These are phyloP conservation scores for Metschnikowia lochheadii DNA, from an alignment of 805 yeast species.

Conservation along the genomic window DNA sequence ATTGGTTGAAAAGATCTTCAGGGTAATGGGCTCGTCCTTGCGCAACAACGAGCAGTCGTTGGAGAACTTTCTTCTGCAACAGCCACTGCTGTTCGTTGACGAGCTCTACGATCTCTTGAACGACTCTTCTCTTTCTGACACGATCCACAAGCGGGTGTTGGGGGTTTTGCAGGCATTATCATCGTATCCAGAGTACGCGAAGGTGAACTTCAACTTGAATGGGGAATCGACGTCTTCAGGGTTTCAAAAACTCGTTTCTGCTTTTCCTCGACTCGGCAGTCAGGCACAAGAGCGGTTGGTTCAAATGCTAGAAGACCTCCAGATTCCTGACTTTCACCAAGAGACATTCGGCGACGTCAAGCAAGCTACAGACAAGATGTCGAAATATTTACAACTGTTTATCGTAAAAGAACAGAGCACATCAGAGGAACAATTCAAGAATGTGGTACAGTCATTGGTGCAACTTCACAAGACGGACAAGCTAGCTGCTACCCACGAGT, in stretches of 20 bases:
- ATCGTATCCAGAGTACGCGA: constrained; percentile 32
- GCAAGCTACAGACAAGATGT: constrained; percentile 27
- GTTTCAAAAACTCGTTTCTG: constrained; percentile 21
- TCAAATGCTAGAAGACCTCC: constrained; percentile 46
- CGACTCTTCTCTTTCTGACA: constrained; percentile 18
- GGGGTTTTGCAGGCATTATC: constrained; percentile 50
- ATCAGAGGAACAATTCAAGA: constrained; percentile 39
- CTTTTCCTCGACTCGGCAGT: constrained; percentile 25
- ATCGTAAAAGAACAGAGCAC: constrained; percentile 22
- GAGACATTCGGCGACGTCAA: constrained; percentile 4
- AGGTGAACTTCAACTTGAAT: constrained; percentile 21
- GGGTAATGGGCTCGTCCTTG: constrained; percentile 62
- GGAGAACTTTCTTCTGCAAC: constrained; percentile 28
- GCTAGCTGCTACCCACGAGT: constrained; percentile 35
- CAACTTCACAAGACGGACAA: constrained; percentile 29
- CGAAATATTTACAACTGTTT: constrained; percentile 33
- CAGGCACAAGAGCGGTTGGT: constrained; percentile 37
- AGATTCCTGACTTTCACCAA: constrained; percentile 15
- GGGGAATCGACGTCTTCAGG: constrained; percentile 16
- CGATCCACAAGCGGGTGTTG: constrained; percentile 44
- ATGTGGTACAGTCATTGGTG: constrained; percentile 23
- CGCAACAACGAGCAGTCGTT: constrained; percentile 71
- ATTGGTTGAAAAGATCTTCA: constrained; percentile 50
- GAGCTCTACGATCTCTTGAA: constrained; percentile 21
- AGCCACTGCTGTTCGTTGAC: constrained; percentile 17